Evolutionary conservation across 1,284 basidiomycete genomes (phyloP), one percentile per base, ranked within the genome.

Genomic region (Rhodotorula sp.): DNA sequence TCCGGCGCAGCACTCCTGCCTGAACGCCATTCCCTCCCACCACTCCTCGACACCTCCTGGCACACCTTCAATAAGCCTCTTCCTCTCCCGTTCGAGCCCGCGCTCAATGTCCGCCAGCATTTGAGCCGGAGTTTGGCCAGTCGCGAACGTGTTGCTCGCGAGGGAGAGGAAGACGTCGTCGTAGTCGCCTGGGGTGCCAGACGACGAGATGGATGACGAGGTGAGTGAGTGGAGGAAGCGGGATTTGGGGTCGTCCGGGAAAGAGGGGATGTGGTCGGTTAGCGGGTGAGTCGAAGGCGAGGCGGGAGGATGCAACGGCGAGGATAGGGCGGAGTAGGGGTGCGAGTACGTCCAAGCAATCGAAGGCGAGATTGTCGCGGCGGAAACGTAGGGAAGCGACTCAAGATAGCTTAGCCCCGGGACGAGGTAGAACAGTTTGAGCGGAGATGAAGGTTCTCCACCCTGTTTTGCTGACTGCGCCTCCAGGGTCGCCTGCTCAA

Each of bases 1-100:
- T 4, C 84, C 93, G 84, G 72, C 88, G 55, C 89, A 85, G 78
- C 94, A 96, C 80, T 97, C 94, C 78, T 96, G 94, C 46, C 94
- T 85, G 81, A 91, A 94, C 34, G 89, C 92, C 89, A 97, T 93
- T 22, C 92, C 85, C 80, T 94, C 92, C 91, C 92, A 95, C 80
- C 94, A 97, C 78, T 95, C 92, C 60, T 88, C 89, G 39, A 86
- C 57, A 1, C 74, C 72, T 0, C 67, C 78, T 0, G 73, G 63
- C 6, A 81, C 74, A 19, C 74, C 70, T n/a, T 65, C 65, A 7
- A 62, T 15, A 46, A 77, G 55, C 32, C 74, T 66, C 34, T 17
- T 44, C n/a, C 73, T 52, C 48, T 78, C 77, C 17, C 70, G 59
- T 36, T 67, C 68, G 32, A 74, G 57, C 27, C 74, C 73, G 7